phyloP scores from a whole-genome alignment of 225 moss, liverwort and hornwort species.

The Lunularia cruciata region DNA sequence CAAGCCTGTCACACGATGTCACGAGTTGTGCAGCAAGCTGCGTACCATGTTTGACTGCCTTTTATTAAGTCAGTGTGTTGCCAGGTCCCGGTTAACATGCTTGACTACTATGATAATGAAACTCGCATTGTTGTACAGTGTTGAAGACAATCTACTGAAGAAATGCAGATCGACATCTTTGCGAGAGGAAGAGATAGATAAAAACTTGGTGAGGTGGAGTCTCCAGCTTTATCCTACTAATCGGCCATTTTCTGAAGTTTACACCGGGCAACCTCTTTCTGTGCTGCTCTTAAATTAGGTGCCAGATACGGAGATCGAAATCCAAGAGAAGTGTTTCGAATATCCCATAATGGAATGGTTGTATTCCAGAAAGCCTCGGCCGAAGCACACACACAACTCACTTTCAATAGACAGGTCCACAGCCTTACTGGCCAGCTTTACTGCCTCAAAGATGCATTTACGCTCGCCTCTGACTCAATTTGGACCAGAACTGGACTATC shows the following conservation, averaged over 20 bases:
- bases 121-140: too few relatives aligned
- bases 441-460: conserved; percentile 32
- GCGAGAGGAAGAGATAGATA: too few relatives aligned
- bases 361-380: conserved; percentile 25
- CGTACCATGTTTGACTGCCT: too few relatives aligned
- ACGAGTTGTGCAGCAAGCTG: too few relatives aligned
- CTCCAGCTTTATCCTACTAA: background rate
- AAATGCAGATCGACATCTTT: too few relatives aligned
- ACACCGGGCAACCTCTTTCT: background rate
- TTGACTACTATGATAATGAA: too few relatives aligned
- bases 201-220: background rate
- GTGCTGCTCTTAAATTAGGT: background rate
- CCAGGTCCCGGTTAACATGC: too few relatives aligned
- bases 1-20: too few relatives aligned
- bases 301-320: background rate
- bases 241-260: background rate
- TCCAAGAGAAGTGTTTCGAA: background rate
- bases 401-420: conserved; percentile 35
- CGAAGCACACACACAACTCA: conserved; percentile 39
- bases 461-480: conserved; percentile 29
- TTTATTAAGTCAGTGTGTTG: too few relatives aligned
- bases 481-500: conserved; percentile 42
- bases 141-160: too few relatives aligned
- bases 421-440: conserved; percentile 21
- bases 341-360: conserved; percentile 14